phyloP scores from a whole-genome alignment of 2,329 filamentous ascomycete species.

The Thelonectria blattea region DNA sequence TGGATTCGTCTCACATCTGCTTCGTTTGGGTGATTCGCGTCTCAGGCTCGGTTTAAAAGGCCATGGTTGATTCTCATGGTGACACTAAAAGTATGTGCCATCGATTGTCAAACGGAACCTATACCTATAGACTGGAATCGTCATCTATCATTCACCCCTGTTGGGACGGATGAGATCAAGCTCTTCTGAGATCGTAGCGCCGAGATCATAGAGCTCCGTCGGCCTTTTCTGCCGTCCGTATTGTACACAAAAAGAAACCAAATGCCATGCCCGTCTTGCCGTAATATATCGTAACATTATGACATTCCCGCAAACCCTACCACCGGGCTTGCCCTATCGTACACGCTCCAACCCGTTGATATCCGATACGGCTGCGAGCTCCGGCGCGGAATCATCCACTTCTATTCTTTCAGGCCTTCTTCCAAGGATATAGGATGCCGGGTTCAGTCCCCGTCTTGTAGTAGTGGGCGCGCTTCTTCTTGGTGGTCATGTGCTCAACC shows the following conservation, averaged over 20 bases:
- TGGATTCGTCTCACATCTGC: conserved; percentile 13
- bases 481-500: conserved; percentile 85
- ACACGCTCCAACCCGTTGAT: conserved; percentile 3
- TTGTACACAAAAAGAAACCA: conserved; percentile 7
- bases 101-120: conserved; percentile 6
- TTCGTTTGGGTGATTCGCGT: background rate
- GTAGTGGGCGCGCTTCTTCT: conserved; percentile 90
- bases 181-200: conserved; percentile 8
- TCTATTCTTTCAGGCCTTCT: conserved; percentile 37
- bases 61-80: background rate
- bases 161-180: background rate
- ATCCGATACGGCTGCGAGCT: background rate
- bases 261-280: background rate
- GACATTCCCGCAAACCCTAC: background rate
- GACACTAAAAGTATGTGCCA: background rate
- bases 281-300: background rate
- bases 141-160: conserved; percentile 1
- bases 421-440: conserved; percentile 72
- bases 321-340: conserved; percentile 19
- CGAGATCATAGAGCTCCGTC: conserved; percentile 2
- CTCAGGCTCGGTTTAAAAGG: background rate
- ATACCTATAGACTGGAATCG: conserved; percentile 16
- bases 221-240: background rate
- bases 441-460: conserved; percentile 70
- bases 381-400: background rate